These are phyloP conservation scores for Phaffia tasmanica DNA, from an alignment of 768 basidiomycete species.

Conservation along the genomic window DNA sequence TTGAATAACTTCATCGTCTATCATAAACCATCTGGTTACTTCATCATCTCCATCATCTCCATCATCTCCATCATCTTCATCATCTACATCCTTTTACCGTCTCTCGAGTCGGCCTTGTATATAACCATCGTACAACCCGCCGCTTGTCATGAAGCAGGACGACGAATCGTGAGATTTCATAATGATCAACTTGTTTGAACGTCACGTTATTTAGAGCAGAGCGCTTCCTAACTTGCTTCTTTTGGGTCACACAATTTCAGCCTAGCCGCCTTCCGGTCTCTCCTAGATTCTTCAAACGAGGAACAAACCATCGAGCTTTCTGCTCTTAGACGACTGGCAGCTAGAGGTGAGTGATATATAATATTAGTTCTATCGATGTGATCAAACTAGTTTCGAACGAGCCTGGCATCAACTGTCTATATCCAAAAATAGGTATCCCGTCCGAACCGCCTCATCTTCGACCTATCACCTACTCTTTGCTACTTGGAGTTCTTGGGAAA, in stretches of 20 bases:
- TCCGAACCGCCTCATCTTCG: constrained; percentile 34
- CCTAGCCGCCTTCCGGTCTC: constrained; percentile 32
- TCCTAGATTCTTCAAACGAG: constrained; percentile 31
- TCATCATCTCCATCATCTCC: too few species aligned
- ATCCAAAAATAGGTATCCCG: constrained; percentile 31
- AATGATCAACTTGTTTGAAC: too few species aligned
- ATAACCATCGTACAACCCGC: too few species aligned
- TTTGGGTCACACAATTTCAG: constrained; percentile 15
- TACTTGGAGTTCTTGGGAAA: constrained; percentile 30
- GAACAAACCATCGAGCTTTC: constrained; percentile 31
- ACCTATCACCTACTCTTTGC: constrained; percentile 31
- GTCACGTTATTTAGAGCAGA: too few species aligned
- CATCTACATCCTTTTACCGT: too few species aligned
- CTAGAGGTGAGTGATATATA: constrained; percentile 29
- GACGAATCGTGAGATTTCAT: too few species aligned
- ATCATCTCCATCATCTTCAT: too few species aligned
- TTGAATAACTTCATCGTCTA: too few species aligned
- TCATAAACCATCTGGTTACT: too few species aligned
- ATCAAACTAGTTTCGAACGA: neutral
- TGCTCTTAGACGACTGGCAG: constrained; percentile 31
- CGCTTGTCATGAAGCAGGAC: too few species aligned
- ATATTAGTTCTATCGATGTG: neutral
- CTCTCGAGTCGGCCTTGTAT: too few species aligned
- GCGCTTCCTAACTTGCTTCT: too few species aligned
- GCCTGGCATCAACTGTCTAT: neutral